Conservation (phyloP, 208 protist genomes). For the Naegleria fowleri region DNA sequence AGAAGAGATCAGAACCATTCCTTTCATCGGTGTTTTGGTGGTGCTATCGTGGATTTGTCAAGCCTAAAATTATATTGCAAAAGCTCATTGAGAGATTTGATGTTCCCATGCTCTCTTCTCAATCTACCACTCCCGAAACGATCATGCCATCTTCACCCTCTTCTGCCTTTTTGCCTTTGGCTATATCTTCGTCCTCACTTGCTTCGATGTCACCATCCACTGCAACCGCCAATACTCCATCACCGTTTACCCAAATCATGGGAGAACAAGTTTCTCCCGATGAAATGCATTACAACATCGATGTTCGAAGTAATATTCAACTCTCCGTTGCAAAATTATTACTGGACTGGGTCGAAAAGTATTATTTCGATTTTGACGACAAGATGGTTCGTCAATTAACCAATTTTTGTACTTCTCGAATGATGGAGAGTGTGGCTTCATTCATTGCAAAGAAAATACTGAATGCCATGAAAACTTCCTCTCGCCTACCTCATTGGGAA, state of each 20-base stretch:
- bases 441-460: background rate
- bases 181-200: background rate
- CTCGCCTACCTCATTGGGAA: background rate
- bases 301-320: background rate
- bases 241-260: background rate
- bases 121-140: background rate
- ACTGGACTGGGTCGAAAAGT: background rate
- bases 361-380: conserved; percentile 25
- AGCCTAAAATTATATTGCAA: background rate
- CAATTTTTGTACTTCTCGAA: background rate
- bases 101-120: background rate
- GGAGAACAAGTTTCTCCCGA: background rate
- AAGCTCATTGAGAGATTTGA: conserved; percentile 26
- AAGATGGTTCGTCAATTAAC: background rate
- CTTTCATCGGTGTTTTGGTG: background rate
- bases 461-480: background rate
- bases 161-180: background rate
- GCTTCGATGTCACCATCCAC: background rate
- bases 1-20: background rate
- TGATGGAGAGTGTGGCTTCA: background rate
- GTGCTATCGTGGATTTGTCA: background rate
- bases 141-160: background rate
- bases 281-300: background rate
- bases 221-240: too few relatives aligned
- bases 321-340: background rate